phyloP scores from a whole-genome alignment of 2,329 filamentous ascomycete genomes.

The Graphilbum sp. region DNA sequence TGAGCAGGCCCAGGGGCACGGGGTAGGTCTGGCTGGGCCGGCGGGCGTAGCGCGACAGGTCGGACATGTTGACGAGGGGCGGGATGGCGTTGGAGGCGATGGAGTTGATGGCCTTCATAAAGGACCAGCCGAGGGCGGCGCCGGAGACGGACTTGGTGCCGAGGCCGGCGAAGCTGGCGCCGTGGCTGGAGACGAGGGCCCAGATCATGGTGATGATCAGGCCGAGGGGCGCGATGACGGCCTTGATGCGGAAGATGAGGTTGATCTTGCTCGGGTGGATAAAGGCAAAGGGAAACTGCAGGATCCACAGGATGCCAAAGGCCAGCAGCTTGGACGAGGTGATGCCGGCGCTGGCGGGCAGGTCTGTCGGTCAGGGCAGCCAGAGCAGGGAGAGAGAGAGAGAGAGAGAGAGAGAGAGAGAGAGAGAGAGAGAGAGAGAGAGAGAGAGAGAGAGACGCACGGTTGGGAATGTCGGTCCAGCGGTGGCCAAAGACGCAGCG shows the following conservation, averaged over 20 bases:
- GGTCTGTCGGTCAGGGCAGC: slow-evolving; percentile 3
- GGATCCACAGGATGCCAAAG: slow-evolving; percentile 19
- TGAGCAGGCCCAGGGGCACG: slow-evolving; percentile 20
- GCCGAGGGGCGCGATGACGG: slow-evolving; percentile 15
- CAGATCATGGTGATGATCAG: slow-evolving; percentile 11
- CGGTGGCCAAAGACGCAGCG: slow-evolving; percentile 8
- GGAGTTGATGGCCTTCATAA: slow-evolving; percentile 11
- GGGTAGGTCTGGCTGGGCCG: slow-evolving; percentile 16
- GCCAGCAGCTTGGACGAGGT: slow-evolving; percentile 18
- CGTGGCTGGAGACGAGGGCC: slow-evolving; percentile 16
- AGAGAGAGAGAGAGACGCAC: slow-evolving; percentile 13
- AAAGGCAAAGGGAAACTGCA: slow-evolving; percentile 22
- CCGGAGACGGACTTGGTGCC: neutral
- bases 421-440: slow-evolving; percentile 17
- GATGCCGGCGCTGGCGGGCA: slow-evolving; percentile 19
- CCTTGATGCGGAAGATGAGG: slow-evolving; percentile 15
- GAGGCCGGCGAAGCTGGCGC: slow-evolving; percentile 15
- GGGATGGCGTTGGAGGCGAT: slow-evolving; percentile 14
- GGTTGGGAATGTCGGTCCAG: slow-evolving; percentile 12
- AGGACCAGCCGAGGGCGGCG: slow-evolving; percentile 13
- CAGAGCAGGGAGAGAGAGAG: too few relatives aligned
- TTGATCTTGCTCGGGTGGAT: slow-evolving; percentile 21
- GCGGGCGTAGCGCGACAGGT: slow-evolving; percentile 1
- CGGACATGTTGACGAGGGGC: slow-evolving; percentile 2
- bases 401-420: slow-evolving; percentile 13